phyloP scores from a whole-genome alignment of 179 eudicot species.

The Silene coronaria region DNA sequence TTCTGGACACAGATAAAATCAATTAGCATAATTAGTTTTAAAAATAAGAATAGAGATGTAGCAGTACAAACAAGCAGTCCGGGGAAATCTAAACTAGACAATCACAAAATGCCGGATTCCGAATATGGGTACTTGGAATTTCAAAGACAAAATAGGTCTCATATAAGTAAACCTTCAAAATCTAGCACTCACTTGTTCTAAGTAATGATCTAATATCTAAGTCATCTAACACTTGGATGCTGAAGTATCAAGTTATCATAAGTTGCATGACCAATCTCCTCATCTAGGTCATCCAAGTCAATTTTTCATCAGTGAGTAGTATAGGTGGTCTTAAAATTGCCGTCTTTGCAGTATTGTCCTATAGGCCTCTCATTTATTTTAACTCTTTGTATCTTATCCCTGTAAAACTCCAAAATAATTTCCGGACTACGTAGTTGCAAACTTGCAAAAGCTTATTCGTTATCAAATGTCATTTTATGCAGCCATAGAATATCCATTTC shows the following conservation, averaged over 20 bases:
- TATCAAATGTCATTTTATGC: neutral
- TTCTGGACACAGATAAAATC: constrained; percentile 33
- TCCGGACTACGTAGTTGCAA: neutral
- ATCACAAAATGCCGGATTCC: neutral
- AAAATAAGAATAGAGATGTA: neutral
- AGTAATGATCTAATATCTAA: neutral
- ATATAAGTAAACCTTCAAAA: neutral
- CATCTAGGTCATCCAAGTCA: too few species aligned
- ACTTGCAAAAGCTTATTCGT: neutral
- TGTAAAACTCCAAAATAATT: neutral
- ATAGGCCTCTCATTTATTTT: too few species aligned
- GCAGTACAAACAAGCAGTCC: neutral
- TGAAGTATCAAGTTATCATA: too few species aligned
- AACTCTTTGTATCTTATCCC: too few species aligned
- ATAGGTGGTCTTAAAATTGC: too few species aligned
- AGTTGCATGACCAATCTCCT: too few species aligned
- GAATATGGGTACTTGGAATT: neutral
- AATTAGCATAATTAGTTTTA: constrained; percentile 1
- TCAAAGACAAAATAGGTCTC: neutral
- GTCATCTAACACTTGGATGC: too few species aligned
- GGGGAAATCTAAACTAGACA: neutral
- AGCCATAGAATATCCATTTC: neutral
- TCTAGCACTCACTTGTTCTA: neutral
- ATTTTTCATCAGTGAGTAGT: too few species aligned
- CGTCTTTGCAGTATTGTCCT: too few species aligned